Base-by-base conservation (phyloP, 2,329 filamentous ascomycete species). In the Acrocalymma vagum region DNA sequence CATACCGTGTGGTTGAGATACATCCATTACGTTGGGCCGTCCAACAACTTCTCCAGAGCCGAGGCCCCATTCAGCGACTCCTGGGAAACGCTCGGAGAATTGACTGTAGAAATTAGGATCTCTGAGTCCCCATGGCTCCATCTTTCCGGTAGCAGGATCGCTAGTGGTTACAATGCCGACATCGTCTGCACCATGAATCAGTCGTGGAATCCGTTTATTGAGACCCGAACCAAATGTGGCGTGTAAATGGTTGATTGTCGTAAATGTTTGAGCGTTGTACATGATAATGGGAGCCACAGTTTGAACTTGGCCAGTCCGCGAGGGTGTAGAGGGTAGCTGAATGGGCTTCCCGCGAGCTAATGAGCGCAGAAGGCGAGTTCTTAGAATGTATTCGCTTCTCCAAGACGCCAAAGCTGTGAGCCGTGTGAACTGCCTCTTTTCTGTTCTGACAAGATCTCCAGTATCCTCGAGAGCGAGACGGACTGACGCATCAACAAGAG, bases 341-440 rank as follows among this genome's bases (percentile, higher is more conserved):
- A 74, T 66, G 17, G 93, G 90, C 63, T 92, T 95, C 34, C 93
- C 94, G 45, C 90, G 85, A 30, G 81, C 81, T 42, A 97, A 76
- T 48, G 89, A 94, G 29, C 91, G 83, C 36, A 97, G 74, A 35
- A 97, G 80, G 30, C 90, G 83, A 2, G 91, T 96, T 30, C 94
- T 82, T 41, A 96, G 74, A 31, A 97, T 87, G 62, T 97, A 99
- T 69, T 99, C 94, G 70, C 90, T 96, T 55, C 93, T 83, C 93
- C 94, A 97, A 7, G 92, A 94, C n/a, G 91, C 88, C 47, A 92
- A 73, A 3, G 85, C 79, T 8, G 89, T 95, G 38, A 99, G 78
- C 28, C 92, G 84, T 11, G 88, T 83, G 62, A 97, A 99, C 51
- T 84, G 82, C 29, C 91, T 87, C 55, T 83, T 82, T 62, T 94